Evolutionary conservation across 225 moss, liverwort and hornwort species (phyloP), one percentile per base, ranked within the genome.

Genomic region (Bryum argenteum): DNA sequence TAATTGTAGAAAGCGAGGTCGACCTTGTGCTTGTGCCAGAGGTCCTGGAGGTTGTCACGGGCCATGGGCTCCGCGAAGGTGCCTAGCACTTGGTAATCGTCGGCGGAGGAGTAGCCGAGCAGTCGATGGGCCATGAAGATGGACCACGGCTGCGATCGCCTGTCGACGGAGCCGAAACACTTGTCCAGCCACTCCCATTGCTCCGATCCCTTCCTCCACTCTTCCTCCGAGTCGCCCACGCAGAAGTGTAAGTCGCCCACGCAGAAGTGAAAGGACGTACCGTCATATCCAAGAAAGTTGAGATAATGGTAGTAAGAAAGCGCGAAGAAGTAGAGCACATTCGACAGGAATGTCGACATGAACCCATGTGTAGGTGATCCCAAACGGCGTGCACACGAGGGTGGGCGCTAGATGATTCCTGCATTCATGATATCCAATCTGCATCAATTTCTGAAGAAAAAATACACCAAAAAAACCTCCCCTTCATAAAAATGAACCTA

Each of bases 361-460:
- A 98, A 75, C 40, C 79, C 71, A 45, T 89, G 84, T 8, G 78
- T 55, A 98, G 59, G 10, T 77, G 70, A 68, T 85, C 80, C 97
- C 94, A 98, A 13, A 98, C 75, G 11, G 85, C 84, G 75, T 98
- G 97, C 67, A 94, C 86, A 21, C 97, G 89, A 65, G 97, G 97
- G 77, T 94, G 97, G 68, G 92, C 89, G 75, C 73, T 74, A 20
- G 97, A 90, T 42, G n/a, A n/a, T n/a, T n/a, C n/a, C n/a, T n/a
- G n/a, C n/a, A n/a, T n/a, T n/a, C n/a, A n/a, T n/a, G n/a, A n/a
- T n/a, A n/a, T n/a, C n/a, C n/a, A n/a, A n/a, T n/a, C n/a, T n/a
- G n/a, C n/a, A n/a, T n/a, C n/a, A n/a, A n/a, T n/a, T n/a, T n/a
- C n/a, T n/a, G n/a, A n/a, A n/a, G n/a, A n/a, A n/a, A n/a, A n/a